Conservation (phyloP, 495 filamentous ascomycete genomes). For the Aspergillus leporis region DNA sequence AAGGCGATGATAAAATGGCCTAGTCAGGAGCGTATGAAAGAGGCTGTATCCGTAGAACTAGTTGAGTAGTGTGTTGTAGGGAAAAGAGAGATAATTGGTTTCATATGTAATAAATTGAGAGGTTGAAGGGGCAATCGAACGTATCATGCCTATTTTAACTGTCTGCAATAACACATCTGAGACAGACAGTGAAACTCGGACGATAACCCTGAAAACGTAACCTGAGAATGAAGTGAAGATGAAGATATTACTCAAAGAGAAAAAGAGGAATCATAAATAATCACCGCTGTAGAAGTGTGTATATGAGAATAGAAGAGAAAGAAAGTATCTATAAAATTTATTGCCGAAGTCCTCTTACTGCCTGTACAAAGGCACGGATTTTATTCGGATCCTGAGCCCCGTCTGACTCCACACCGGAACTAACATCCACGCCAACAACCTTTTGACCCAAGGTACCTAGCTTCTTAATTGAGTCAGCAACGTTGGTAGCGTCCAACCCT, state of each 20-base stretch:
- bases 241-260: not conserved
- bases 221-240: not conserved
- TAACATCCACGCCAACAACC: slow-evolving; percentile 86
- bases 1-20: not conserved
- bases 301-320: slow-evolving; percentile 5
- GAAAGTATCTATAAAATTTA: slow-evolving; percentile 18
- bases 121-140: too few relatives aligned
- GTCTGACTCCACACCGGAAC: slow-evolving; percentile 85
- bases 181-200: not conserved
- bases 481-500: slow-evolving; percentile 75
- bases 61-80: too few relatives aligned
- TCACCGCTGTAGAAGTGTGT: not conserved
- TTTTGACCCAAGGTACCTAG: slow-evolving; percentile 55
- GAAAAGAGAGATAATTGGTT: too few relatives aligned
- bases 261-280: slow-evolving; percentile 5
- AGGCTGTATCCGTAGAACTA: too few relatives aligned
- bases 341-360: slow-evolving; percentile 56
- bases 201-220: too few relatives aligned
- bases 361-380: slow-evolving; percentile 77
- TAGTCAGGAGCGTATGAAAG: too few relatives aligned
- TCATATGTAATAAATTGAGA: too few relatives aligned
- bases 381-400: slow-evolving; percentile 80
- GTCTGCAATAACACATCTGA: not conserved
- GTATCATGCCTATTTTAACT: too few relatives aligned
- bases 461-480: slow-evolving; percentile 58